Conservation (phyloP, 2,329 filamentous ascomycete genomes). For the Exophiala aquamarina region DNA sequence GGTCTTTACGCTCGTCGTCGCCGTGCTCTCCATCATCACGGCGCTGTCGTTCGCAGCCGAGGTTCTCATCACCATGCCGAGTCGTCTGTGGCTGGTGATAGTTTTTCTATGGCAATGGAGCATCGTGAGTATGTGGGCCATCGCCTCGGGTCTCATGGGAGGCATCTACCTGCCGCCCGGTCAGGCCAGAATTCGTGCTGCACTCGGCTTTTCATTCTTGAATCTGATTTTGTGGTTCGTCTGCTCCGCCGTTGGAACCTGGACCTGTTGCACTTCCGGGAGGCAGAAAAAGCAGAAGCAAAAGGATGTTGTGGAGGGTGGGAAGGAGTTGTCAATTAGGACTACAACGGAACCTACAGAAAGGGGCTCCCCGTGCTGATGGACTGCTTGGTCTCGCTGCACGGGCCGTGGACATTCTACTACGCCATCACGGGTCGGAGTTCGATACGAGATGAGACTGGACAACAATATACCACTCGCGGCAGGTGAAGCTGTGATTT, state of each 20-base stretch:
- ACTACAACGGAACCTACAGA: neutral
- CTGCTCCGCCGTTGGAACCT: neutral
- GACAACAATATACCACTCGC: neutral
- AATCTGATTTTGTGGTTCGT: neutral
- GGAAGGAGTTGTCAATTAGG: neutral
- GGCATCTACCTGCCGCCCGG: neutral
- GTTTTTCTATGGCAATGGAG: constrained; percentile 1
- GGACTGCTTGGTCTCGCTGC: neutral
- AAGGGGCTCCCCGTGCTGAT: neutral
- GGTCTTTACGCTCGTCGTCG: neutral
- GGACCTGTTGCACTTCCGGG: neutral
- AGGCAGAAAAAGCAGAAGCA: neutral
- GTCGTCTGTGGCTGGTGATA: neutral
- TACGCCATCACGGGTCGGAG: neutral
- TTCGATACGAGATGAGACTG: neutral
- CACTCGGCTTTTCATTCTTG: neutral
- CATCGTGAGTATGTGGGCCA: neutral
- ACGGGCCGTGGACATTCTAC: neutral
- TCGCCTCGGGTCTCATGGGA: neutral
- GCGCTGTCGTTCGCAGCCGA: neutral
- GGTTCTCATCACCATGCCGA: neutral
- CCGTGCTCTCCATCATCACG: neutral
- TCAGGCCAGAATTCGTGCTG: neutral
- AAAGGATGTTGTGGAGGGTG: neutral
- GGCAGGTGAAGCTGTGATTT: neutral